A percentile compares a stretch with the other conserved stretches of the same genome.
Evolutionary conservation across 805 yeast genomes (phyloP).

Genomic region (Wickerhamiella bombiphila): DNA sequence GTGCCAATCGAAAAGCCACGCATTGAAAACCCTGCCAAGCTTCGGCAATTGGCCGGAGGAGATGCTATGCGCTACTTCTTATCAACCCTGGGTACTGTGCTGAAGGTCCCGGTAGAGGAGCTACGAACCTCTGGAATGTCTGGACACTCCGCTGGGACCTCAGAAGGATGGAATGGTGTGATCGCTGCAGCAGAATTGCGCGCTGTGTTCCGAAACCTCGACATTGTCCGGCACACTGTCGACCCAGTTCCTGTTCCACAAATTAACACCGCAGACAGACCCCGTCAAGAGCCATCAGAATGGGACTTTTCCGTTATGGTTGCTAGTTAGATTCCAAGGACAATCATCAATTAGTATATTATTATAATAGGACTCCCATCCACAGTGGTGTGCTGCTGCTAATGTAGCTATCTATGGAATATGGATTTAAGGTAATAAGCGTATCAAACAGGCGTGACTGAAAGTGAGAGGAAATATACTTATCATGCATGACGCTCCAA

Average conservation of each 20-base stretch:
- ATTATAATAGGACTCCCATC: no score
- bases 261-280: not conserved
- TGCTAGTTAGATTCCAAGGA: no score
- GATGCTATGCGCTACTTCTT: slow-evolving; percentile 22
- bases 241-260: not conserved
- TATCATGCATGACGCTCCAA: no score
- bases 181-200: slow-evolving; percentile 23
- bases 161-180: slow-evolving; percentile 12
- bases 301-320: not conserved
- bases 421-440: no score
- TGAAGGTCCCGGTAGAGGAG: slow-evolving; percentile 23
- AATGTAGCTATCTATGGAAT: no score
- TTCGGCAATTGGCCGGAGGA: slow-evolving; percentile 20
- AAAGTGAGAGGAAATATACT: no score
- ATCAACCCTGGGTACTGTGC: slow-evolving; percentile 23
- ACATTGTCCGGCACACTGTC: slow-evolving; percentile 16
- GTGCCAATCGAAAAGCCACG: slow-evolving; percentile 14
- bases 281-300: not conserved
- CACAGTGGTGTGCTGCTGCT: no score
- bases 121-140: not conserved
- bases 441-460: no score
- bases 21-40: slow-evolving; percentile 15
- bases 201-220: slow-evolving; percentile 23
- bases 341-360: no score
- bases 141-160: not conserved